Percentiles rank a stretch among this genome's conserved stretches.
Evolutionary conservation across 2,329 filamentous ascomycete genomes (phyloP).

Genomic region (Arthrinium puccinioides): DNA sequence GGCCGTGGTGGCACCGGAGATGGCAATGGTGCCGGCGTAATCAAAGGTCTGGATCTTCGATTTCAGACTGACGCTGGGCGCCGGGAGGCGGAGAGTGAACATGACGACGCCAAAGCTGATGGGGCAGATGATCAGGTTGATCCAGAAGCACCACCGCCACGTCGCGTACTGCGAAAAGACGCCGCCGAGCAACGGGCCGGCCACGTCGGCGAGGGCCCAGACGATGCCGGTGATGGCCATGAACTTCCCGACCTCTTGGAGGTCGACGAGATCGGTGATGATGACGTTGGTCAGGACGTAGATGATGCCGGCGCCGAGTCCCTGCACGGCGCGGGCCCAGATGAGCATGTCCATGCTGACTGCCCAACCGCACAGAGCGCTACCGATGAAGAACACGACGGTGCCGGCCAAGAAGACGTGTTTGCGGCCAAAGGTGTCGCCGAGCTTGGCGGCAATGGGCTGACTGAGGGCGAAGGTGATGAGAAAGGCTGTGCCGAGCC

Average conservation of each 20-base stretch:
- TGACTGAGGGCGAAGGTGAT: neutral
- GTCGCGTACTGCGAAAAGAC: slow-evolving; percentile 7
- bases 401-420: neutral
- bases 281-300: neutral
- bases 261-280: neutral
- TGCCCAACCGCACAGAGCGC: neutral
- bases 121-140: slow-evolving; percentile 6
- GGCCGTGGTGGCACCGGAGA: slow-evolving; percentile 43
- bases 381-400: neutral
- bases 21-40: slow-evolving; percentile 36
- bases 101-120: slow-evolving; percentile 31
- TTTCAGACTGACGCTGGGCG: slow-evolving; percentile 21
- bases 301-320: neutral
- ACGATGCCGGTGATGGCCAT: neutral
- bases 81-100: slow-evolving; percentile 35
- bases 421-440: neutral
- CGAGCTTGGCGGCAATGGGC: neutral
- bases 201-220: slow-evolving; percentile 8
- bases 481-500: neutral
- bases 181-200: slow-evolving; percentile 7
- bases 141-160: slow-evolving; percentile 13
- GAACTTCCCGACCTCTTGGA: neutral
- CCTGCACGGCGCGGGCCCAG: neutral
- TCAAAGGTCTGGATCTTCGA: slow-evolving; percentile 35
- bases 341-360: neutral